Evolutionary conservation across 768 basidiomycete species (phyloP).

Genomic region (Suillus alpinus): DNA sequence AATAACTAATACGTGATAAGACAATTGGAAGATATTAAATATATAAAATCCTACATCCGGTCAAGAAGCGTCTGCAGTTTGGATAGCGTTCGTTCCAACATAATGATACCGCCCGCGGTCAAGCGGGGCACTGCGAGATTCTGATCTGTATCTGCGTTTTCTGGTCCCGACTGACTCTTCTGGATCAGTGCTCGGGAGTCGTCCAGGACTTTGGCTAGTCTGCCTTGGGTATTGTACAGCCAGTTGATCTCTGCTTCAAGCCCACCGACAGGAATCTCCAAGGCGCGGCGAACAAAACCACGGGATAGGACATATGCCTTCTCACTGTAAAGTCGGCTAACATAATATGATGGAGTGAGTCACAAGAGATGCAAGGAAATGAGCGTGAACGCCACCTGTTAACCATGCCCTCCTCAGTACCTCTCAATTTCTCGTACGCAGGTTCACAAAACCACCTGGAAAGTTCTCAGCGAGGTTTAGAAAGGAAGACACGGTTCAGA

Average conservation of each 20-base stretch:
- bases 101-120: slow-evolving; percentile 76
- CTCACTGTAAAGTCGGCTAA: slow-evolving; percentile 89
- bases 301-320: slow-evolving; percentile 90
- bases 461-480: slow-evolving; percentile 6
- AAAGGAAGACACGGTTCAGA: neutral
- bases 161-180: slow-evolving; percentile 52
- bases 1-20: slow-evolving; percentile 5
- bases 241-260: slow-evolving; percentile 71
- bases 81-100: slow-evolving; percentile 68
- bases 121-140: slow-evolving; percentile 70
- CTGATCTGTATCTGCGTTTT: slow-evolving; percentile 23
- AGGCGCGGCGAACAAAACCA: slow-evolving; percentile 85
- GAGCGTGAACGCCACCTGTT: slow-evolving; percentile 55
- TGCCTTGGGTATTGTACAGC: slow-evolving; percentile 65
- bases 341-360: slow-evolving; percentile 6
- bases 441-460: slow-evolving; percentile 88
- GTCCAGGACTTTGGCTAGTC: slow-evolving; percentile 64
- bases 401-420: slow-evolving; percentile 85
- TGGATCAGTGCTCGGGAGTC: slow-evolving; percentile 64
- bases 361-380: neutral
- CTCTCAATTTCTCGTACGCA: slow-evolving; percentile 87
- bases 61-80: slow-evolving; percentile 54
- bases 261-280: slow-evolving; percentile 72
- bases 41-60: slow-evolving; percentile 12
- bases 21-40: slow-evolving; percentile 12